Evolutionary conservation across 371 early-diverging fungal species (phyloP), one percentile per base, ranked within the genome.

Genomic region (Parasitella parasitica): DNA sequence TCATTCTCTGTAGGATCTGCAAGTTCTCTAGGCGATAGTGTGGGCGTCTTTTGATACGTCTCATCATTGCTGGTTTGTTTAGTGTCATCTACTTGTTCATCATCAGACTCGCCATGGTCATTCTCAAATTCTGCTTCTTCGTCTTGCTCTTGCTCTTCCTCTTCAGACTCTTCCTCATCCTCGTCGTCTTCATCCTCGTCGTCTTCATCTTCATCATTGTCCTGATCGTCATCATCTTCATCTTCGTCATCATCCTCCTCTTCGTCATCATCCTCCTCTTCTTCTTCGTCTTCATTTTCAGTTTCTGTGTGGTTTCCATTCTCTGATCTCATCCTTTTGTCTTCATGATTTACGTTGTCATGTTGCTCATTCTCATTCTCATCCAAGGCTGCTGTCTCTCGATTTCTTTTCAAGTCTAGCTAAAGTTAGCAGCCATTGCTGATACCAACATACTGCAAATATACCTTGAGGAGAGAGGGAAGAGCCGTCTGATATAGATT

Each of bases 171-270:
- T 0, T 67, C 67, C 1, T 60, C 66, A 3, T 65, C 61, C 6
- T 50, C 49, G 4, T 64, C 59, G 2, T 64, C 58, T 0, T 57
- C 57, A 1, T 65, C 61, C 6, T 50, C 49, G 4, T 64, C 59
- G 2, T 64, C 58, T 0, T 57, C 57, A 1, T 63, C 67, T 38
- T 61, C 48, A 0, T 62, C 55, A 27, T 63, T 61, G 4, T 64
- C 61, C 15, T 69, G 65, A 6, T 64, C 69, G 5, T 60, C 36
- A 22, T 61, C 62, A 8, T 46, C 52, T 18, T 46, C 54, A 8
- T 62, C 60, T 6, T 57, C 55, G 7, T 39, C 12, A 27, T 59
- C 48, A 20, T 26, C 28, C 28, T 37, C 22, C 26, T 22, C 12
- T 30, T 59, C 36, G 4, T 48, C 41, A 36, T 46, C 46, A 20